Evolutionary conservation across 2,329 filamentous ascomycete species (phyloP).

Genomic region (Eutypa lata): DNA sequence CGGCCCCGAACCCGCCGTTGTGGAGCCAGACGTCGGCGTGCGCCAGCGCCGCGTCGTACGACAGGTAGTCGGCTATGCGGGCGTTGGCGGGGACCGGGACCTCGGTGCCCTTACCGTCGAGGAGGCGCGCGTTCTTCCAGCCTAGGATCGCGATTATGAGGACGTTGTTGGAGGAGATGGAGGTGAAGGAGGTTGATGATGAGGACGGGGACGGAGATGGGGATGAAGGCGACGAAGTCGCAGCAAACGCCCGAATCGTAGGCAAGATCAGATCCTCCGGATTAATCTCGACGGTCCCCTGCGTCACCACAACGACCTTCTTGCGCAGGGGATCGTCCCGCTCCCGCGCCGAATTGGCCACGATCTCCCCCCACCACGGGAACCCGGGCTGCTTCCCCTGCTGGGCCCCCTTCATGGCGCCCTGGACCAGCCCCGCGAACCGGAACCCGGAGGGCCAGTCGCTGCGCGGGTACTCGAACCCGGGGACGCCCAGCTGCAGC

Average conservation of each 20-base stretch:
- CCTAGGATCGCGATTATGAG: constrained; percentile 35
- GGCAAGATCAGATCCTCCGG: constrained; percentile 36
- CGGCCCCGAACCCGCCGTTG: constrained; percentile 39
- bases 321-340: constrained; percentile 11
- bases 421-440: constrained; percentile 33
- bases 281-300: constrained; percentile 38
- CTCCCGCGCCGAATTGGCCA: constrained; percentile 19
- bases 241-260: constrained; percentile 30
- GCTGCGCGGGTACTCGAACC: constrained; percentile 34
- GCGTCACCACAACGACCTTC: constrained; percentile 35
- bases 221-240: neutral
- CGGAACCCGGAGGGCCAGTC: constrained; percentile 33
- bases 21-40: constrained; percentile 35
- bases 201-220: neutral
- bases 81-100: constrained; percentile 26
- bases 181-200: constrained; percentile 1
- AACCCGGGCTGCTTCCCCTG: constrained; percentile 14
- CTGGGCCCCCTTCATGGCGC: neutral
- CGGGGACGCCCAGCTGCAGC: constrained; percentile 34
- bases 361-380: constrained; percentile 33
- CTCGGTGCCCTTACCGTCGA: constrained; percentile 2
- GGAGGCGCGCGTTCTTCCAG: constrained; percentile 27
- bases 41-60: constrained; percentile 36
- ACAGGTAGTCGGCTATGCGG: constrained; percentile 33
- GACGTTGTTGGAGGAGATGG: constrained; percentile 14